Evolutionary conservation across 441 rosid species (phyloP).

Genomic region (Kokia cookei): DNA sequence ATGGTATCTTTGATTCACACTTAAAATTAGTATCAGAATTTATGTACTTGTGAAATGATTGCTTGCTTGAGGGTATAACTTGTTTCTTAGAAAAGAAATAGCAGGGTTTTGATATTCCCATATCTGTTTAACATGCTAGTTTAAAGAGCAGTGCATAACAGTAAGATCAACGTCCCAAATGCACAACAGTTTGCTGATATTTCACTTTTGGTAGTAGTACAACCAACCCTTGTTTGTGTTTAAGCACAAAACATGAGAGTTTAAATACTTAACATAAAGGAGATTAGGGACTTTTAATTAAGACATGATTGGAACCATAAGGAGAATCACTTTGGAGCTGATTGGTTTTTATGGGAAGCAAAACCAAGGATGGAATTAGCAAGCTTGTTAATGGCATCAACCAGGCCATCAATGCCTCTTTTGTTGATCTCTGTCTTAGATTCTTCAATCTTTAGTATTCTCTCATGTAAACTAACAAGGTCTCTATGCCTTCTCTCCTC

Average conservation of each 20-base stretch:
- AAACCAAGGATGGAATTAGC: slow-evolving; percentile 69
- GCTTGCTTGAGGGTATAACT: no score
- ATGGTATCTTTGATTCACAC: neutral
- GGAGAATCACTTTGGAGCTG: slow-evolving; percentile 25
- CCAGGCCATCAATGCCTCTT: slow-evolving; percentile 59
- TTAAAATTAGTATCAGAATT: neutral
- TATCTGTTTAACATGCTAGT: neutral
- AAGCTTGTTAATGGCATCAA: slow-evolving; percentile 79
- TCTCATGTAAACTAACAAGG: slow-evolving; percentile 49
- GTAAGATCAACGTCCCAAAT: neutral
- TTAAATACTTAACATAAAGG: neutral
- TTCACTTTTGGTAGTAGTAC: neutral
- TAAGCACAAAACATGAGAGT: neutral
- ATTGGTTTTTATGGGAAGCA: slow-evolving; percentile 54
- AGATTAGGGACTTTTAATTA: neutral
- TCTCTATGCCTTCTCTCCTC: slow-evolving; percentile 72
- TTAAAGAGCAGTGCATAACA: no score
- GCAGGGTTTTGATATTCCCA: neutral
- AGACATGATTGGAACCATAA: slow-evolving; percentile 1
- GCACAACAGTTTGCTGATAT: neutral
- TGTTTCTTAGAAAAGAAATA: neutral
- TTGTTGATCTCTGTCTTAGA: slow-evolving; percentile 54
- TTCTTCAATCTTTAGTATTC: slow-evolving; percentile 65
- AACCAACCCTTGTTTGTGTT: neutral
- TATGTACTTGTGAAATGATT: neutral